A percentile compares a stretch with the other conserved stretches of the same genome.
phyloP scores from a whole-genome alignment of 805 yeast genomes.

The Lipomyces chichibuensis region DNA sequence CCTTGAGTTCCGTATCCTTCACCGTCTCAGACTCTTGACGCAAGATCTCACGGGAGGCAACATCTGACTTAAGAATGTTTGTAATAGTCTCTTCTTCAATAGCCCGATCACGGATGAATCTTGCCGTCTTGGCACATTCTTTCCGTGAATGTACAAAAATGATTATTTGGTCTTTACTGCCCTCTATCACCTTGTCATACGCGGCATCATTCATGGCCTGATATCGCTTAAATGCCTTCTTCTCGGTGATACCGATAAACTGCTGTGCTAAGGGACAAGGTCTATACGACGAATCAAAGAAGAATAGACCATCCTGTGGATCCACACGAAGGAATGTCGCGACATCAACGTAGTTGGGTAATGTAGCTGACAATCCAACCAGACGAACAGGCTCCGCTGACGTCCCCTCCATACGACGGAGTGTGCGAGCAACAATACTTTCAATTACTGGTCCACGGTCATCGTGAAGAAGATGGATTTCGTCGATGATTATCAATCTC shows the following conservation, averaged over 20 bases:
- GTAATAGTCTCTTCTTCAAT: conserved; percentile 56
- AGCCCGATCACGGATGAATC: conserved; percentile 35
- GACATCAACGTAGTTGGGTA: conserved; percentile 56
- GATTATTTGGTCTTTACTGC: conserved; percentile 42
- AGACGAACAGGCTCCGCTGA: conserved; percentile 66
- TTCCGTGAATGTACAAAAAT: conserved; percentile 53
- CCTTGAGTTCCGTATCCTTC: conserved; percentile 25
- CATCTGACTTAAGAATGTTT: conserved; percentile 52
- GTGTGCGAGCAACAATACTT: conserved; percentile 54
- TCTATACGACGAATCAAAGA: conserved; percentile 56
- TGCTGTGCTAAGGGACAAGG: conserved; percentile 50
- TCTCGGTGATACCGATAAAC: conserved; percentile 51
- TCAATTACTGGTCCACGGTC: conserved; percentile 55
- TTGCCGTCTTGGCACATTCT: conserved; percentile 54
- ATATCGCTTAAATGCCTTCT: conserved; percentile 60
- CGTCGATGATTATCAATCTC: conserved; percentile 54
- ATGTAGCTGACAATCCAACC: conserved; percentile 57
- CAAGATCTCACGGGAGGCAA: conserved; percentile 46
- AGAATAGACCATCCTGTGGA: conserved; percentile 83
- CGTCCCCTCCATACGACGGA: conserved; percentile 63
- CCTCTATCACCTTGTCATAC: conserved; percentile 52
- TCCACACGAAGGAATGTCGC: conserved; percentile 57
- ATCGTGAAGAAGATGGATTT: conserved; percentile 53
- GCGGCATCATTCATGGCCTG: conserved; percentile 71
- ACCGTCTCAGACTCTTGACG: conserved; percentile 27